These are phyloP conservation scores for Aspergillus hancockii DNA, from an alignment of 495 filamentous ascomycete genomes.

Conservation along the genomic window DNA sequence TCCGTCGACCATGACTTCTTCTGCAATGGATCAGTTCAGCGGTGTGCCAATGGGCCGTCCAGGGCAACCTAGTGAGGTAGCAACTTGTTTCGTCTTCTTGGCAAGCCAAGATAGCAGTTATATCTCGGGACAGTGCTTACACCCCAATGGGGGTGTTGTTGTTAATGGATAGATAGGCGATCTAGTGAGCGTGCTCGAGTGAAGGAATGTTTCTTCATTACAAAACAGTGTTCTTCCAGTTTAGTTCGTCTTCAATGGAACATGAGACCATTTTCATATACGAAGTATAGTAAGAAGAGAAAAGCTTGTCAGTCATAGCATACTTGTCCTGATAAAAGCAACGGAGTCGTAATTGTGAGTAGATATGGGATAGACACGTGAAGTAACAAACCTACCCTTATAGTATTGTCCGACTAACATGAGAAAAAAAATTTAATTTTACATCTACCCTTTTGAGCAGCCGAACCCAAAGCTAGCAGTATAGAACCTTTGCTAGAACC, in stretches of 20 bases:
- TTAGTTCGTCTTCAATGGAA: not conserved
- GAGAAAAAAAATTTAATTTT: constrained; percentile 13
- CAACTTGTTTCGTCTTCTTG: constrained; percentile 78
- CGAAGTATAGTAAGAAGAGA: too few relatives aligned
- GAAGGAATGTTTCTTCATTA: constrained; percentile 34
- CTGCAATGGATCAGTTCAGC: constrained; percentile 71
- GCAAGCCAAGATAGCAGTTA: constrained; percentile 70
- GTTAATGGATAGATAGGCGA: constrained; percentile 39
- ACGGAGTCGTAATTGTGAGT: too few relatives aligned
- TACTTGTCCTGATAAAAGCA: too few relatives aligned
- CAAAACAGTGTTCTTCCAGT: not conserved
- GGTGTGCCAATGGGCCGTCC: constrained; percentile 75
- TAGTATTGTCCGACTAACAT: constrained; percentile 3
- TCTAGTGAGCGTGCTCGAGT: constrained; percentile 12
- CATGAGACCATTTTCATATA: too few relatives aligned
- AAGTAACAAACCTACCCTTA: too few relatives aligned
- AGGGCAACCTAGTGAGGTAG: constrained; percentile 76
- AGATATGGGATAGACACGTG: too few relatives aligned
- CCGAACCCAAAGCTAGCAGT: not conserved
- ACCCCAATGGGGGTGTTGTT: constrained; percentile 62
- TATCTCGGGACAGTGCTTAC: constrained; percentile 54
- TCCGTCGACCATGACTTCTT: constrained; percentile 71
- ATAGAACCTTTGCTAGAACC: constrained; percentile 7
- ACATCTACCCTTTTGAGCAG: not conserved
- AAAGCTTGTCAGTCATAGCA: too few relatives aligned